Evolutionary conservation across 169 alveolate genomes (phyloP).

Genomic region (Cryptosporidium viatorum): DNA sequence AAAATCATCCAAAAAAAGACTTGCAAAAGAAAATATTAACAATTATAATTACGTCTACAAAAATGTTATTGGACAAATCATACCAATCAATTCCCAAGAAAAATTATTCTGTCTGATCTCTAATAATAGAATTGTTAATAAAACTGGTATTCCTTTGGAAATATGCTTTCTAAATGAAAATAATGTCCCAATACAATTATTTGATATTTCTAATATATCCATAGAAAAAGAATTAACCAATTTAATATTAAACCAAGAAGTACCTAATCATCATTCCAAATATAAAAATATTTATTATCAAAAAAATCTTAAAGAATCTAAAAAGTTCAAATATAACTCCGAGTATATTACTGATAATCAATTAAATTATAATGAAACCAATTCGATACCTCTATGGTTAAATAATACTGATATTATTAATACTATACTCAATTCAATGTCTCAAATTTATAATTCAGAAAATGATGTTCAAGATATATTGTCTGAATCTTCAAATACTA

Average conservation of each 20-base stretch:
- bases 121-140: constrained; percentile 40
- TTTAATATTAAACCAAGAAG: constrained; percentile 45
- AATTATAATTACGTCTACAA: not conserved
- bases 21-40: not conserved
- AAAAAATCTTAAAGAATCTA: not conserved
- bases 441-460: not conserved
- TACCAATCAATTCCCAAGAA: constrained; percentile 12
- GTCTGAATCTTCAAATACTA: not conserved
- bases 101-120: constrained; percentile 57
- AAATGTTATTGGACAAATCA: constrained; percentile 22
- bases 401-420: constrained; percentile 45
- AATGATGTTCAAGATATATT: constrained; percentile 20
- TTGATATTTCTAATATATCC: constrained; percentile 62
- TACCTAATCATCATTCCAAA: constrained; percentile 26
- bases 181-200: constrained; percentile 53
- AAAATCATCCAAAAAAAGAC: not conserved
- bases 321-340: not conserved
- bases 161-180: constrained; percentile 50
- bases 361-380: constrained; percentile 32
- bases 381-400: constrained; percentile 63
- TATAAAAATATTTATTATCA: not conserved
- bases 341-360: constrained; percentile 4
- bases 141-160: constrained; percentile 57
- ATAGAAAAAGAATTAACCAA: not conserved
- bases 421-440: constrained; percentile 23